These are phyloP conservation scores for Pedinophyceae sp. DNA, from an alignment of 139 green algal genomes.

Conservation along the genomic window DNA sequence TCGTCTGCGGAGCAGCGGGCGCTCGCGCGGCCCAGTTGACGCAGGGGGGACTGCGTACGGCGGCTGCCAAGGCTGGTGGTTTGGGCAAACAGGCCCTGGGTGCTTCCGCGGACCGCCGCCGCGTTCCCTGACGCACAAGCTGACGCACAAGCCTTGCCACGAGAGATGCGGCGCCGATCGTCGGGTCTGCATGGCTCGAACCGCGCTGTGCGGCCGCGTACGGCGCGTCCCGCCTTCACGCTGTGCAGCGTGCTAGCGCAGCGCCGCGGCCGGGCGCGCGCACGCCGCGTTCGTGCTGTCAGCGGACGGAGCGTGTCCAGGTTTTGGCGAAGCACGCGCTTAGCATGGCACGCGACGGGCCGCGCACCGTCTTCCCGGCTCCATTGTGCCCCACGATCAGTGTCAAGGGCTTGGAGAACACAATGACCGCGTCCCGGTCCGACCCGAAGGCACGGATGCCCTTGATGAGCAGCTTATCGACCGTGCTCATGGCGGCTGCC, in stretches of 20 bases:
- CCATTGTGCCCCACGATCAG: slow-evolving; percentile 94
- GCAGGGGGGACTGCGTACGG: neutral
- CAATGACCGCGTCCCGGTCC: slow-evolving; percentile 67
- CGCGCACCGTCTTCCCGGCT: slow-evolving; percentile 84
- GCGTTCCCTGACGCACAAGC: no score
- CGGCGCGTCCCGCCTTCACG: neutral
- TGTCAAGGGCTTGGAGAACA: slow-evolving; percentile 89
- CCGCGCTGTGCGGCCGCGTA: no score
- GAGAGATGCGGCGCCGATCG: no score
- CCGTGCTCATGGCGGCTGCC: slow-evolving; percentile 20
- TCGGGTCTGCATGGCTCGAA: no score
- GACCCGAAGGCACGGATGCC: slow-evolving; percentile 88
- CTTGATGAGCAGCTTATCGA: slow-evolving; percentile 79
- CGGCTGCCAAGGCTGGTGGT: no score
- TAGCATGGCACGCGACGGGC: neutral
- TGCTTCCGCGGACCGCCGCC: no score
- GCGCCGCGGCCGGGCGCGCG: neutral
- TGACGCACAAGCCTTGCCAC: no score
- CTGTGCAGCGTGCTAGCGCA: neutral
- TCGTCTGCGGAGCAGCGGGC: slow-evolving; percentile 75
- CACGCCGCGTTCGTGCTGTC: no score
- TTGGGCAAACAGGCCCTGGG: no score
- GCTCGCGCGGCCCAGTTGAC: no score
- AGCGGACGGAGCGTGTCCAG: no score
- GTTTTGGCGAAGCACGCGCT: no score